Base-by-base conservation (phyloP, 2,329 filamentous ascomycete genomes). In the Fusarium nygamai region DNA sequence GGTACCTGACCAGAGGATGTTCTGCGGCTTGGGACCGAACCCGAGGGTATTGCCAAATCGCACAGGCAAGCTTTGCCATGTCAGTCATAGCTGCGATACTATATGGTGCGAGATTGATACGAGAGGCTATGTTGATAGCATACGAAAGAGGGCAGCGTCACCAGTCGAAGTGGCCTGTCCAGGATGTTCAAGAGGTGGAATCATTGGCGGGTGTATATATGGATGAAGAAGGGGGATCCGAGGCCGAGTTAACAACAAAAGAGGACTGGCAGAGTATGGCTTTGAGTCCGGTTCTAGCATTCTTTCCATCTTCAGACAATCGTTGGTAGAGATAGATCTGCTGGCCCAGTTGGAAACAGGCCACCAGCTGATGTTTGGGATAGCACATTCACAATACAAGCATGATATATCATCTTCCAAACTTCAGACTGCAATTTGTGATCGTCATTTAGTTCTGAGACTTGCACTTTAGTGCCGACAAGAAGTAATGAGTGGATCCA, bases 251-350 rank as follows among this genome's bases (percentile, higher is more conserved):
- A 17, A 48, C 22, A 12, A 48, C 47, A 11, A 51, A 29, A 5
- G 41, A 56, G 2, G 54, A 63, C 12, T 64, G 57, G 31, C 65
- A 73, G 9, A 63, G 57, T 12, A 41, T 72, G 38, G 76, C 74
- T 8, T 46, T 81, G 4, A 82, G 80, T 53, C 81, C 81, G 3
- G 80, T 82, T 29, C 50, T 82, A 36, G 81, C 81, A 17, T 82
- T 82, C 60, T 81, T 82, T 29, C 79, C 80, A 6, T 74, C 71
- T 1, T 33, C 57, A 16, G 36, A 53, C 41, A 51, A 46, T 38
- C 43, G 41, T 48, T 54, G 43, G 61, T 64, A 72, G 41, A 43
- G 33, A 8, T 12, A 16, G 22, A 29, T n/a, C 34, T 29, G 20
- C 8, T 29, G 27, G 6, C 7, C 29, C 10, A 20, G 34, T 36